phyloP scores from a whole-genome alignment of 164 flowering plant genomes.

The Sedum album region DNA sequence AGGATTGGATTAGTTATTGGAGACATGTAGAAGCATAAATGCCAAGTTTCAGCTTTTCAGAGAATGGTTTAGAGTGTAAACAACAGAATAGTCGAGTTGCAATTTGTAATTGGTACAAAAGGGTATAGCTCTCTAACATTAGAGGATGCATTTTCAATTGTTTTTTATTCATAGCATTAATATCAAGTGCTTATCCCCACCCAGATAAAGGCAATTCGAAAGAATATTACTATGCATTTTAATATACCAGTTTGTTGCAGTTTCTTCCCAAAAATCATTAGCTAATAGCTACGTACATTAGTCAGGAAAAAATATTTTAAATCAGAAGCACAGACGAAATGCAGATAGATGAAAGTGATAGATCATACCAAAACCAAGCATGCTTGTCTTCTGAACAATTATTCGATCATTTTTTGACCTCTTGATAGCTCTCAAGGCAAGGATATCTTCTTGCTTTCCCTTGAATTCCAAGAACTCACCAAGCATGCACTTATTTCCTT shows the following conservation, averaged over 20 bases:
- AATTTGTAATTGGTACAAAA: background rate
- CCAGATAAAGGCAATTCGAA: background rate
- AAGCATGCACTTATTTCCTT: constrained; percentile 50
- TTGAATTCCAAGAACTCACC: constrained; percentile 88
- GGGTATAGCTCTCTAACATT: no score
- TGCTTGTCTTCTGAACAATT: constrained; percentile 61
- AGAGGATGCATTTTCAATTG: no score
- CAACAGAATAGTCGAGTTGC: background rate
- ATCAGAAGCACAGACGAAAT: background rate
- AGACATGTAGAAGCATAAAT: background rate
- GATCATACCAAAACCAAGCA: constrained; percentile 71
- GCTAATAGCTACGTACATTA: background rate
- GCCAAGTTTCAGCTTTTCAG: background rate
- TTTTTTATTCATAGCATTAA: background rate
- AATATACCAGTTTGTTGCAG: background rate
- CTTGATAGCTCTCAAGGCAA: constrained; percentile 47
- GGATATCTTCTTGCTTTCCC: constrained; percentile 70
- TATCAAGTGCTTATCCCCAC: background rate
- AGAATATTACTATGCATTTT: background rate
- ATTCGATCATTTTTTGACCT: constrained; percentile 73
- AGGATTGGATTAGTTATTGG: no score
- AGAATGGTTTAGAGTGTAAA: background rate
- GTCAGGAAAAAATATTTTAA: background rate
- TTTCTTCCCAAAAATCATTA: background rate
- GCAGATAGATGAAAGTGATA: background rate